Percentiles rank a stretch among this genome's conserved stretches.
These are phyloP conservation scores for Thraustochytrium striatum DNA, from an alignment of 352 stramenopile species.

Conservation along the genomic window DNA sequence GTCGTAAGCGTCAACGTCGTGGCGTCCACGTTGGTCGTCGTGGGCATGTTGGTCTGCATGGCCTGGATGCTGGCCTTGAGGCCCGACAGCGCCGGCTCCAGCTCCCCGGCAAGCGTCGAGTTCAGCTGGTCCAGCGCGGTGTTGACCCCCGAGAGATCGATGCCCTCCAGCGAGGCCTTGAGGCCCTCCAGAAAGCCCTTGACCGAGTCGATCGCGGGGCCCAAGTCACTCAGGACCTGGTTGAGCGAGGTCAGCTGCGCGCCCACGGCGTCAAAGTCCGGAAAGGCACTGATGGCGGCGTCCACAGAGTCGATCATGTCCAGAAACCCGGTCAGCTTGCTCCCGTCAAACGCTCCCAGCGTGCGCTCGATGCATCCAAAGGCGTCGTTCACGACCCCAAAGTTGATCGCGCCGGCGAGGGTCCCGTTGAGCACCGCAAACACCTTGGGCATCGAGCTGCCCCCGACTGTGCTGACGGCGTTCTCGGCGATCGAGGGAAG, in stretches of 20 bases:
- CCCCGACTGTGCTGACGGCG: too few species aligned
- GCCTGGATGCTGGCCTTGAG: not conserved
- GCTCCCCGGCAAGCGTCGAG: not conserved
- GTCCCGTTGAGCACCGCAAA: not conserved
- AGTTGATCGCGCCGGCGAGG: not conserved
- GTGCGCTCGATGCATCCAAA: not conserved
- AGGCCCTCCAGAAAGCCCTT: not conserved
- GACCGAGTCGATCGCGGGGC: not conserved
- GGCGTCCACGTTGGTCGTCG: not conserved
- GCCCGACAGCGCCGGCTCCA: not conserved
- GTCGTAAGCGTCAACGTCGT: not conserved
- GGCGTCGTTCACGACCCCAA: not conserved
- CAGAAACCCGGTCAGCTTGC: not conserved
- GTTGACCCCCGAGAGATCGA: not conserved
- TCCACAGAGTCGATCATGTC: not conserved
- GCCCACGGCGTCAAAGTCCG: not conserved
- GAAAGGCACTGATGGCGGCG: not conserved
- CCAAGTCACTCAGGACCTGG: not conserved
- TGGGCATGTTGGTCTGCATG: too few species aligned
- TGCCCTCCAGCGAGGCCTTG: not conserved
- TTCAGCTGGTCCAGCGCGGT: not conserved
- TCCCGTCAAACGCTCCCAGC: not conserved
- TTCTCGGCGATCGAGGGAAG: too few species aligned
- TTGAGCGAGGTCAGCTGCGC: not conserved
- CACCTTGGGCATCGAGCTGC: too few species aligned